Base-by-base conservation (phyloP, 148 eudicot species). In the Polygonum aviculare region DNA sequence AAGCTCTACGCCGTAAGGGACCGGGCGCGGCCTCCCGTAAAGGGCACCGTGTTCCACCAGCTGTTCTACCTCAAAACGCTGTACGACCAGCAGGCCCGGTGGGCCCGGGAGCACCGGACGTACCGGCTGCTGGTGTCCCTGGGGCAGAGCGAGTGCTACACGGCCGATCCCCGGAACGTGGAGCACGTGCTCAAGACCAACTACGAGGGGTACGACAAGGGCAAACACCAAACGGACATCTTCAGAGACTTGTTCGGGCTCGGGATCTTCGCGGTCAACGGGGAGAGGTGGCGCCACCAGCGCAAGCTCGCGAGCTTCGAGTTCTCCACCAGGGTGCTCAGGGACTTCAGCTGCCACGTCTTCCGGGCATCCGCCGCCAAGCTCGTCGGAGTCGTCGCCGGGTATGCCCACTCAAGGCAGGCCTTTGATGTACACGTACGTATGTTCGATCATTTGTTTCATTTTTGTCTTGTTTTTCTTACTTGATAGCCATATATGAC, bases 221-320 rank as follows among this genome's bases (percentile, higher is more conserved):
- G 96, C 0, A 26, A 76, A 54, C 74, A 81, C 21, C 81, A 80
- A 31, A 73, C 69, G 40, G 90, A 85, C 10, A 80, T 84, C 10
- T 44, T 81, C 10, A 60, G 48, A 2, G 98, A 89, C 78, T 51
- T 93, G 84, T 86, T 93, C 82, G 98, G 98, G 12, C 71, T 86
- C 12, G 98, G 98, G 51, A 93, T 93, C 21, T 93, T 93, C 52
- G 82, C 80, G 7, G 90, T 85, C 18, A 88, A 93, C 78, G 96
- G 96, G 0, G 85, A 80, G 1, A 86, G 76, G 71, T 91, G 98
- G 92, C 71, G 75, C 79, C 86, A 86, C 41, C 94, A 92, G 77
- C 88, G 88, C 83, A 91, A 91, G 78, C 86, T 89, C 12, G 86
- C 96, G 9, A 91, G 95, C 77, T 80, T 81, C 10, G 91, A 93